Base-by-base conservation (phyloP, 371 early-diverging fungal genomes). In the Nosema granulosis region DNA sequence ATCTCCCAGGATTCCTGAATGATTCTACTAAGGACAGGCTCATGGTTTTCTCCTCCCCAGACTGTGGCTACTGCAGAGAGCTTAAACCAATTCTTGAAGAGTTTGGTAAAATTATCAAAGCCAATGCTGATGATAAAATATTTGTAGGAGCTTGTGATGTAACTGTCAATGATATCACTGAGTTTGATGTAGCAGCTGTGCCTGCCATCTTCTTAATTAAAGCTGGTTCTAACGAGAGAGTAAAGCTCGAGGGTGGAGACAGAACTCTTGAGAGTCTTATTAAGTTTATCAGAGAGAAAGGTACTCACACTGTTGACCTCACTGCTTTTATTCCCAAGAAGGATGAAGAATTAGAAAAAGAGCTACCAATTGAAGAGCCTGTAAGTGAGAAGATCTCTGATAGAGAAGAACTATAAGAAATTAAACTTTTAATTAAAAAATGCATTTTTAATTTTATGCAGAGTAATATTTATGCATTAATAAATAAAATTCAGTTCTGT, bases 11-110 rank as follows among this genome's bases (percentile, higher is more conserved):
- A 29, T 51, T 34, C 24, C 35, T 37, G 13, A 51, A 61, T 57
- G 52, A 73, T 54, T 34, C 18, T 22, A 29, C 29, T 3, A 78
- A 67, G 22, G 83, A 82, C 69, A 71, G 34, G 24, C 20, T 82
- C 1, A 18, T 82, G 31, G 71, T 78, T 37, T 77, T 82, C 67
- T 37, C 34, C 13, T 70, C 77, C 2, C 77, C 79, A 16, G 22
- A 38, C n/a, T 82, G 83, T 59, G 37, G 52, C 2, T 70, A 32
- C 24, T 82, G 83, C 51, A 38, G 51, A 22, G 9, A 66, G 16
- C 54, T 82, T 11, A 75, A 74, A 68, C 83, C 83, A 18, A 34
- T 68, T 11, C 4, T 82, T 1, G 74, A 77, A 34, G 49, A 50
- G 28, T 9, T 82, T 9, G 78, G 62, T 1, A 34, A 74, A 37